Evolutionary conservation across 2,329 filamentous ascomycete genomes (phyloP).

Genomic region (Aspergillus ochraceus): DNA sequence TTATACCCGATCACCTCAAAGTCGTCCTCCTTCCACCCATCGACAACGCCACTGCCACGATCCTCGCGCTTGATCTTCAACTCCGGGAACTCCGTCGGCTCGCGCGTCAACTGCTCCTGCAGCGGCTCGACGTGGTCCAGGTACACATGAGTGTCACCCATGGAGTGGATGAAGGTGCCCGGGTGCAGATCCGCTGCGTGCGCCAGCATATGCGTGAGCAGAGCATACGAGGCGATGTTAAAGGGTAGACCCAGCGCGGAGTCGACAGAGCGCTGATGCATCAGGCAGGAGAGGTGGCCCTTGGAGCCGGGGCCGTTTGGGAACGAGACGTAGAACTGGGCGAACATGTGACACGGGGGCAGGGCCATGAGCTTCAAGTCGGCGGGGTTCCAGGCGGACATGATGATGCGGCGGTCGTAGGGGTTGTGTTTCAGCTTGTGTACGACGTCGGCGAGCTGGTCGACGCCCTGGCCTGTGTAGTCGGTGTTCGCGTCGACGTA

Average conservation of each 20-base stretch:
- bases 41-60: slow-evolving; percentile 80
- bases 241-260: slow-evolving; percentile 98
- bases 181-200: slow-evolving; percentile 81
- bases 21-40: slow-evolving; percentile 87
- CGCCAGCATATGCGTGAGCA: slow-evolving; percentile 93
- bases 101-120: slow-evolving; percentile 73
- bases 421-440: slow-evolving; percentile 79
- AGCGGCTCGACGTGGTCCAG: slow-evolving; percentile 88
- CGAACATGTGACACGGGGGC: slow-evolving; percentile 96
- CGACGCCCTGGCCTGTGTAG: slow-evolving; percentile 85
- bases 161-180: slow-evolving; percentile 86
- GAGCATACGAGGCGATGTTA: slow-evolving; percentile 93
- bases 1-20: slow-evolving; percentile 86
- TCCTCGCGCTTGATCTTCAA: slow-evolving; percentile 69
- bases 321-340: slow-evolving; percentile 89
- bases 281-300: slow-evolving; percentile 78
- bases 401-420: slow-evolving; percentile 85
- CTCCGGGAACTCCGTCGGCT: slow-evolving; percentile 78
- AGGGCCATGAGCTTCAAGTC: slow-evolving; percentile 87
- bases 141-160: slow-evolving; percentile 99
- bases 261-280: slow-evolving; percentile 94
- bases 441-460: slow-evolving; percentile 90
- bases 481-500: slow-evolving; percentile 78
- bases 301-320: slow-evolving; percentile 49
- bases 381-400: slow-evolving; percentile 90